Evolutionary conservation across 306 rosid species (phyloP), one percentile per base, ranked within the genome.

Genomic region (Elaeagnus macrophylla): DNA sequence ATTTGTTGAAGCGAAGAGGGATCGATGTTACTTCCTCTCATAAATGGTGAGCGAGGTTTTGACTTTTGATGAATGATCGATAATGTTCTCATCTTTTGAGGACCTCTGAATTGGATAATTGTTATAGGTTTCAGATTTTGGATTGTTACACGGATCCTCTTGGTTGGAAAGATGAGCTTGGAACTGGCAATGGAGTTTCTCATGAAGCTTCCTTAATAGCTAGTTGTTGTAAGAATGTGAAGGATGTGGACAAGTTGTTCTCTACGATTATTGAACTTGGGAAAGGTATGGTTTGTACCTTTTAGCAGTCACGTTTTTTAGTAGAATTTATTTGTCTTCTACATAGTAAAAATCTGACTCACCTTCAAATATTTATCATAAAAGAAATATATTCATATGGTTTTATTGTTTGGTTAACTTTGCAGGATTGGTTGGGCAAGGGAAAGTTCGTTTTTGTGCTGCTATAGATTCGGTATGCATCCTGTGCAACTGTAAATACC

Each of bases 101-200:
- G 39, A 59, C 9, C 48, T 56, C 16, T 66, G 7, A 38, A 64
- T 39, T 43, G 48, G 12, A 51, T 9, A 59, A 62, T 53, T 61
- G 32, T 48, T 77, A 53, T 84, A 84, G 97, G 94, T 68, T 91
- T 78, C 84, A 56, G 55, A 66, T 91, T 70, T 80, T 91, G 81
- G 97, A 90, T 79, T 90, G 94, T 78, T 90, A 83, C 71, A 73
- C 95, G 3, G 97, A 90, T 75, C 95, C 97, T 70, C 95, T 86
- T 54, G 97, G 91, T 61, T 91, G 97, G 97, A 91, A 82, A 69
- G 81, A 81, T 15, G 74, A 56, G 61, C 54, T 82, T 63, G 79
- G 56, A 66, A 61, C 56, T 48, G 42, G 37, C 40, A 48, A 13
- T 3, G 66, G 66, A 46, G 6, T 53, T 73, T 53, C 80, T 50